Evolutionary conservation across 2,329 filamentous ascomycete genomes (phyloP).

Genomic region (Coniochaeta hoffmannii): DNA sequence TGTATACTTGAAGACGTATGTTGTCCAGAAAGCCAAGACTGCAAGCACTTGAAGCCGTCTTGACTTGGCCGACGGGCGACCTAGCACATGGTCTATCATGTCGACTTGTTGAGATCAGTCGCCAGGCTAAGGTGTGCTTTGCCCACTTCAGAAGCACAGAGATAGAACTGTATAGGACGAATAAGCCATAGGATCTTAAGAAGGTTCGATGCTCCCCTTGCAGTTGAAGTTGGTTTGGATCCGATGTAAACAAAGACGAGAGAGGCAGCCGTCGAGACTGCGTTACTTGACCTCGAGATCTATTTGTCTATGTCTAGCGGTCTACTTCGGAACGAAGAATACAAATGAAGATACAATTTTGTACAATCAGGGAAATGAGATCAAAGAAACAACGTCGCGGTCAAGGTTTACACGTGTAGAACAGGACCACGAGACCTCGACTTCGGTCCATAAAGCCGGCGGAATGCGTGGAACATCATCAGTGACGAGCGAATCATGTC

Average conservation of each 20-base stretch:
- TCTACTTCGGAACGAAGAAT: too few relatives aligned
- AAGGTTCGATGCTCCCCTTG: too few relatives aligned
- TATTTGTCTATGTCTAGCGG: too few relatives aligned
- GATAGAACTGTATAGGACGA: too few relatives aligned
- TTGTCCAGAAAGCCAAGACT: slow-evolving; percentile 85
- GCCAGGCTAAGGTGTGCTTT: too few relatives aligned
- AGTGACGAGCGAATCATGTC: not conserved
- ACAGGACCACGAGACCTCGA: not conserved
- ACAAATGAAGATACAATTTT: not conserved
- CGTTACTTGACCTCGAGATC: not conserved
- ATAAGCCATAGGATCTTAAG: too few relatives aligned
- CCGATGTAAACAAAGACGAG: not conserved
- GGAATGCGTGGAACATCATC: not conserved
- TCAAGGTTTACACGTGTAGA: not conserved
- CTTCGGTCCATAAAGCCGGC: not conserved
- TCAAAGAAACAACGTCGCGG: not conserved
- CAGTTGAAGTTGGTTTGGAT: not conserved
- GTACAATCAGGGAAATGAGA: not conserved
- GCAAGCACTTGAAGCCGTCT: slow-evolving; percentile 87
- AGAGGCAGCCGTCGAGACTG: too few relatives aligned
- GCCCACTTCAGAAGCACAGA: too few relatives aligned
- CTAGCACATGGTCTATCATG: slow-evolving; percentile 83
- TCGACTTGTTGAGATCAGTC: slow-evolving; percentile 8
- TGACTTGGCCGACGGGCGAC: slow-evolving; percentile 83
- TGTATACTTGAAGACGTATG: slow-evolving; percentile 66